phyloP scores from a whole-genome alignment of 1,139 yeast species.

The Kodamaea alishanica region DNA sequence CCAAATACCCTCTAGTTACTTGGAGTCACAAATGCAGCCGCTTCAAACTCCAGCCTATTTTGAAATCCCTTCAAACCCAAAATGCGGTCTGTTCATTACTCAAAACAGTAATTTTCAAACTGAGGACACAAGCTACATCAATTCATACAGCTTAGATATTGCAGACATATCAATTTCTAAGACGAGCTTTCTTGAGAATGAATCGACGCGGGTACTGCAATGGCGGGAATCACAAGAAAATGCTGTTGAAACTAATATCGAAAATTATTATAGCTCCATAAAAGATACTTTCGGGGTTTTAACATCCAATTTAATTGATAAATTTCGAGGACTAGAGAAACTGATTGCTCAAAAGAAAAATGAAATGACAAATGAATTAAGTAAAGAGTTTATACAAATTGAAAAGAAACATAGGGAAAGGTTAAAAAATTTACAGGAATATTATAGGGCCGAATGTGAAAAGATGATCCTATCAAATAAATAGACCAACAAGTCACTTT shows the following conservation, averaged over 20 bases:
- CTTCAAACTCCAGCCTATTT: too few relatives aligned
- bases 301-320: slow-evolving; percentile 1
- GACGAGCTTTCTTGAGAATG: too few relatives aligned
- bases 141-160: too few relatives aligned
- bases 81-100: too few relatives aligned
- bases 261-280: not conserved
- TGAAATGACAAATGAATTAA: slow-evolving; percentile 3
- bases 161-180: too few relatives aligned
- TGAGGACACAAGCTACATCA: too few relatives aligned
- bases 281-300: not conserved
- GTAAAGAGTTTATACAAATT: slow-evolving; percentile 3
- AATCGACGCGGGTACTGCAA: too few relatives aligned
- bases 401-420: slow-evolving; percentile 4
- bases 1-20: not conserved
- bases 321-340: slow-evolving; percentile 4
- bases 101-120: too few relatives aligned
- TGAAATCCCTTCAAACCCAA: too few relatives aligned
- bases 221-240: not conserved
- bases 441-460: slow-evolving; percentile 4
- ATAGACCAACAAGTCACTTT: not conserved
- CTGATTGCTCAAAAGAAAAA: slow-evolving; percentile 4
- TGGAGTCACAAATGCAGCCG: too few relatives aligned
- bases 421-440: slow-evolving; percentile 1
- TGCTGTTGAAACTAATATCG: not conserved
- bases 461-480: not conserved